Evolutionary conservation across 2,329 filamentous ascomycete genomes (phyloP), one percentile per base, ranked within the genome.

Genomic region (Fusarium floridanum): DNA sequence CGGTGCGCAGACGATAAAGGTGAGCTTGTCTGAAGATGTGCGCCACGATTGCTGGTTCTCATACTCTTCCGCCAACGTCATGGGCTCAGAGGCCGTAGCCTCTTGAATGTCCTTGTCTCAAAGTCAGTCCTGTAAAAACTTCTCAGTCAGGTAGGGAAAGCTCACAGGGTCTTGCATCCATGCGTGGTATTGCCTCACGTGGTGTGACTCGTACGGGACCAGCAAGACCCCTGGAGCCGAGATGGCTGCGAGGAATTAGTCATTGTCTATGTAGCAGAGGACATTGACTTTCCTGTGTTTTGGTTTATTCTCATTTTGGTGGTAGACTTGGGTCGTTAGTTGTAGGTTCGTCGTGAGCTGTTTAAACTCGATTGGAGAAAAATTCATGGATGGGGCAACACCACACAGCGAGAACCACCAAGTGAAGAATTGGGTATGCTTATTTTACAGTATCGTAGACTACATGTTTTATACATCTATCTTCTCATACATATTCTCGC

Each of bases 1-100:
- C 0, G 90, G 88, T 11, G 87, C 84, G 80, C 95, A 98, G 64
- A 94, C 83, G 81, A 98, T 98, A 77, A 98, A 98, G 0, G 96
- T 98, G 71, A 98, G 83, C 84, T 98, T 98, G 83, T 98, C 95
- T 29, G 85, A 83, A 48, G 97, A 94, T 22, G 85, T 85, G 41
- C 95, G 91, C 96, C 96, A 98, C 73, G 91, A 94, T n/a, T 85
- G 84, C 82, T 98, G 96, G 91, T 98, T 98, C 60, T 91, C 89
- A 82, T 97, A 95, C 86, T 98, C 96, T 80, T 98, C 93, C 1
- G 90, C 86, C 0, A 98, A 86, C 0, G 89, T 91, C 61, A 98
- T 88, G 0, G 92, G 94, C 72, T 98, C 95, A 0, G 95, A 98
- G 1, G 96, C 95, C 0, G 96, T 98, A 64, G 93, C 92, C 83